phyloP scores from a whole-genome alignment of 352 stramenopile species.

The Blastocystis sp. region DNA sequence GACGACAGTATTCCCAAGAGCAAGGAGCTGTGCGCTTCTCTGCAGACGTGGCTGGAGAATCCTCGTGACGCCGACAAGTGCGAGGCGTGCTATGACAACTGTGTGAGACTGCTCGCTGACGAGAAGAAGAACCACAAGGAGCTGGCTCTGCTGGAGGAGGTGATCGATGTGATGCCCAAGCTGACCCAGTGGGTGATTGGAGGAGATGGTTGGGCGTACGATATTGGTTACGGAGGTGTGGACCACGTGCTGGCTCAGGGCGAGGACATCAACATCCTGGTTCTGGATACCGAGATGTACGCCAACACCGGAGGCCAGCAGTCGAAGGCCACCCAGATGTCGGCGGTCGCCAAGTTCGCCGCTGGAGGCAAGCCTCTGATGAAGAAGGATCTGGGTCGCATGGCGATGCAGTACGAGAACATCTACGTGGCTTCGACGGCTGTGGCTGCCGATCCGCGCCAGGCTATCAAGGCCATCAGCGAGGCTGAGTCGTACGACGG shows the following conservation, averaged over 20 bases:
- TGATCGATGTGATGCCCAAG: slow-evolving; percentile 67
- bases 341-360: slow-evolving; percentile 41
- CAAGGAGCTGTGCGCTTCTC: slow-evolving; percentile 61
- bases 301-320: slow-evolving; percentile 59
- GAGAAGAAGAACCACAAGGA: slow-evolving; percentile 58
- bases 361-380: slow-evolving; percentile 51
- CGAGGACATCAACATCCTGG: slow-evolving; percentile 68
- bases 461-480: slow-evolving; percentile 30
- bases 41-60: slow-evolving; percentile 65
- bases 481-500: slow-evolving; percentile 40
- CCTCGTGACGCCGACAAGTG: slow-evolving; percentile 66
- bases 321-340: slow-evolving; percentile 55
- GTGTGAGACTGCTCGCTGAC: slow-evolving; percentile 39
- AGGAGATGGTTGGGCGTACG: slow-evolving; percentile 68
- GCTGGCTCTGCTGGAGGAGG: slow-evolving; percentile 62
- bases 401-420: slow-evolving; percentile 54
- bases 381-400: slow-evolving; percentile 53
- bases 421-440: slow-evolving; percentile 43
- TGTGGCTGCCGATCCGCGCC: slow-evolving; percentile 11
- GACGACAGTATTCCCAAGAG: slow-evolving; percentile 57
- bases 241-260: slow-evolving; percentile 65
- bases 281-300: slow-evolving; percentile 68
- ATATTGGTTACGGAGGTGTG: slow-evolving; percentile 66
- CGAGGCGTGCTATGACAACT: slow-evolving; percentile 62
- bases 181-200: slow-evolving; percentile 67